Conservation (phyloP, 352 stramenopile species). For the Pythium rishiriense region DNA sequence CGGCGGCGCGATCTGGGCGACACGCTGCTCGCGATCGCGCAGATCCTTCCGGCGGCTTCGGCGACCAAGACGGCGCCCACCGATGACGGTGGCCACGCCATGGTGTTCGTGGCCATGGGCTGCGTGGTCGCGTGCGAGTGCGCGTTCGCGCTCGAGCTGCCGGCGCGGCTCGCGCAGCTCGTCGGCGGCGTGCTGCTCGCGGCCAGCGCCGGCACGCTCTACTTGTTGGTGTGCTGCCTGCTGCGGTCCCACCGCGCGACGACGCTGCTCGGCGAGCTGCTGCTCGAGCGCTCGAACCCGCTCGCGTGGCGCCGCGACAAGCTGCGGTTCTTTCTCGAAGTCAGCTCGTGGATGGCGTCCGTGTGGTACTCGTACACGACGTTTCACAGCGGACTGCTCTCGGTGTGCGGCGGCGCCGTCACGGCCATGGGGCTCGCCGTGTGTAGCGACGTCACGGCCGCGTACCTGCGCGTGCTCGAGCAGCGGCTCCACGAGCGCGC, state of each 20-base stretch:
- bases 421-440: conserved; percentile 45
- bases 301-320: conserved; percentile 52
- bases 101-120: conserved; percentile 36
- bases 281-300: conserved; percentile 56
- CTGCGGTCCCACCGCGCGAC: conserved; percentile 29
- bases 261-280: conserved; percentile 37
- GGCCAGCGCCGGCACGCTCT: conserved; percentile 45
- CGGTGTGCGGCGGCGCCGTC: conserved; percentile 43
- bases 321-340: conserved; percentile 62
- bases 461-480: conserved; percentile 58
- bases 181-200: conserved; percentile 57
- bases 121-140: conserved; percentile 34
- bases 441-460: conserved; percentile 55
- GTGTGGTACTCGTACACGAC: conserved; percentile 71
- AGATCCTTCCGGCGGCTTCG: conserved; percentile 22
- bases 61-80: not conserved
- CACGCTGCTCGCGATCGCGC: conserved; percentile 43
- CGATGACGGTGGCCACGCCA: conserved; percentile 11
- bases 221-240: conserved; percentile 49
- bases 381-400: conserved; percentile 47
- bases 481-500: conserved; percentile 32
- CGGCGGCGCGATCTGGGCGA: conserved; percentile 48
- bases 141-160: conserved; percentile 33
- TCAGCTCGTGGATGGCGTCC: conserved; percentile 70
- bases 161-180: conserved; percentile 45